phyloP scores from a whole-genome alignment of 2,329 filamentous ascomycete genomes.

The Botrytis squamosa region DNA sequence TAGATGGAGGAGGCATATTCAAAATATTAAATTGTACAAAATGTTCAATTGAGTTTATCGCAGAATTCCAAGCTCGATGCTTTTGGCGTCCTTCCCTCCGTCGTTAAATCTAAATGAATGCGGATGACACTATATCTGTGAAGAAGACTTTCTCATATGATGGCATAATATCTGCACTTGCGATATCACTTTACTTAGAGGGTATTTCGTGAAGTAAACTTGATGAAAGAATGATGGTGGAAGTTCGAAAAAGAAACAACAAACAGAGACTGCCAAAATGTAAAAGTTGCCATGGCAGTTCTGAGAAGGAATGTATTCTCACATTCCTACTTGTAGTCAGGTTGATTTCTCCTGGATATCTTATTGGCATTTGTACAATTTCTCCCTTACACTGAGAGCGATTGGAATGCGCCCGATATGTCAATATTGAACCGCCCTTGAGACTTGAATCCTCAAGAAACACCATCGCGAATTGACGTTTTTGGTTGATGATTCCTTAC shows the following conservation, averaged over 20 bases:
- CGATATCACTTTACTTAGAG: background rate
- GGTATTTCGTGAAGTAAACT: background rate
- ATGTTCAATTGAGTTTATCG: background rate
- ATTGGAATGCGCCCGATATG: background rate
- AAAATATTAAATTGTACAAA: background rate
- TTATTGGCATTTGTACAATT: constrained; percentile 3
- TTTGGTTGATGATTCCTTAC: background rate
- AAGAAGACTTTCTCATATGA: background rate
- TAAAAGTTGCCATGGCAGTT: background rate
- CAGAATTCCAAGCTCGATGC: background rate
- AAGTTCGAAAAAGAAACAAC: background rate
- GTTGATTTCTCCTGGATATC: background rate
- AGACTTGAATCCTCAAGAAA: background rate
- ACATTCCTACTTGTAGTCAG: background rate
- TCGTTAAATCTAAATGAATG: background rate
- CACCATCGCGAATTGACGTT: too few species aligned
- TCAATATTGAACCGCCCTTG: background rate
- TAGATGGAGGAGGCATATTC: constrained; percentile 11
- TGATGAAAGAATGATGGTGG: background rate
- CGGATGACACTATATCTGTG: background rate
- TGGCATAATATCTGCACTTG: constrained; percentile 13
- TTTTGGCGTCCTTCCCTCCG: background rate
- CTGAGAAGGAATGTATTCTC: background rate
- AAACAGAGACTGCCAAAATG: background rate
- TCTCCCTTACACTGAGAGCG: background rate